Evolutionary conservation across 768 basidiomycete genomes (phyloP), one percentile per base, ranked within the genome.

Genomic region (Strobilomyces echinocephalus): DNA sequence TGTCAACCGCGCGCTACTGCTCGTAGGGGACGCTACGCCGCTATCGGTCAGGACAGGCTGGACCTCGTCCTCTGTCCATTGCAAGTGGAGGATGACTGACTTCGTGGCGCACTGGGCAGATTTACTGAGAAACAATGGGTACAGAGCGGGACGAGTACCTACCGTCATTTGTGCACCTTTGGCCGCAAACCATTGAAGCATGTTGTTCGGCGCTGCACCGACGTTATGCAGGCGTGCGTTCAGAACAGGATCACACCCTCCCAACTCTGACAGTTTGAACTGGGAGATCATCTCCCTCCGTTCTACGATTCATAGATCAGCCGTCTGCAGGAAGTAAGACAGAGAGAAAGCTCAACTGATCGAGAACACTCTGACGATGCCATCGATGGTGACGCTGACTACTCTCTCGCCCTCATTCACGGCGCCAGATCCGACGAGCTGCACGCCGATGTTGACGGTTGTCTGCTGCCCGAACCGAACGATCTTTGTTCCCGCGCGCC

Each of bases 121-220:
- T 5, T 20, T 18, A n/a, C 9, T 36, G 33, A 35, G 49, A 48
- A 1, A 12, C 30, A 48, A 33, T 20, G 24, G 0, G 31, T 10
- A 28, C 4, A 14, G 31, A n/a, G 18, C 1, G 18, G 40, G 26
- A 31, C 39, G 30, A 30, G 40, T 10, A 71, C 82, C 38, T 64
- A 91, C 91, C 28, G 92, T 94, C 86, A 94, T 93, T 64, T 90
- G 88, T 5, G 83, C 81, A 1, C 91, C 91, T 59, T 92, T 90
- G 1, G 91, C 90, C 7, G 91, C 91, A 65, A 94, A 93, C 91
- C 91, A 93, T 81, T 93, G 91, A 11, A 93, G 75, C 90, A 90
- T 91, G 66, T 91, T 91, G 62, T 92, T 87, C 28, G 89, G 83
- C 0, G 89, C 88, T 21, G 79, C 67, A 1, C 92, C 92, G 9